Conservation (phyloP, 1,284 basidiomycete species). For the Ustanciosporium gigantosporum region DNA sequence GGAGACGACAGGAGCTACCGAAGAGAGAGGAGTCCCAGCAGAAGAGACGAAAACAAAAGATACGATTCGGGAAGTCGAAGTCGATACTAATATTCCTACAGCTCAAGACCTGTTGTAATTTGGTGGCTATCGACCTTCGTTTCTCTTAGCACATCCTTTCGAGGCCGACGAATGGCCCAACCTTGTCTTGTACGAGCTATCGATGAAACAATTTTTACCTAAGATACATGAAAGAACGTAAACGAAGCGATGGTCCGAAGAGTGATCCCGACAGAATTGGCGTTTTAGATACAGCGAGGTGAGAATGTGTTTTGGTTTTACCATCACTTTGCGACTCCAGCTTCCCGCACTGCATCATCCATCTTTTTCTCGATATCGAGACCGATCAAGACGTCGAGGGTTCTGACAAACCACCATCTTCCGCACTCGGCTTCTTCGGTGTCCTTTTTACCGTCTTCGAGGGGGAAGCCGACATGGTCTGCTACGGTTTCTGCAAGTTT, state of each 20-base stretch:
- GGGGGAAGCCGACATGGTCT: constrained; percentile 33
- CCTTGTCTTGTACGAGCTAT: too few relatives aligned
- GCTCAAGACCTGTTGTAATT: too few relatives aligned
- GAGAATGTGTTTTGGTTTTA: too few relatives aligned
- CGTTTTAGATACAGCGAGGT: too few relatives aligned
- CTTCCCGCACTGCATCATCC: constrained; percentile 25
- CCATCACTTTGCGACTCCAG: constrained; percentile 2
- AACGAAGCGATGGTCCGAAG: too few relatives aligned
- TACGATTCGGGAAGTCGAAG: constrained; percentile 20
- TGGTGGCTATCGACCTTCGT: too few relatives aligned
- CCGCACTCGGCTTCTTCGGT: constrained; percentile 30
- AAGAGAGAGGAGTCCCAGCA: constrained; percentile 24
- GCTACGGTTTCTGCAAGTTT: constrained; percentile 24
- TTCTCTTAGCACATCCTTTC: too few relatives aligned
- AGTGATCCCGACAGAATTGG: too few relatives aligned
- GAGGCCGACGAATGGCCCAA: too few relatives aligned
- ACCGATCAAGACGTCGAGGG: constrained; percentile 40
- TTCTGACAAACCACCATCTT: constrained; percentile 33
- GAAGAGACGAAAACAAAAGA: constrained; percentile 2
- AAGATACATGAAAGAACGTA: too few relatives aligned
- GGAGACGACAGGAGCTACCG: constrained; percentile 1
- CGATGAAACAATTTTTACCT: too few relatives aligned
- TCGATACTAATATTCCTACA: too few relatives aligned
- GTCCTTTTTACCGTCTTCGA: constrained; percentile 20
- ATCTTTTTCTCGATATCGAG: constrained; percentile 41